Base-by-base conservation (phyloP, 106 monocot genomes). In the Dendrobium nobile region DNA sequence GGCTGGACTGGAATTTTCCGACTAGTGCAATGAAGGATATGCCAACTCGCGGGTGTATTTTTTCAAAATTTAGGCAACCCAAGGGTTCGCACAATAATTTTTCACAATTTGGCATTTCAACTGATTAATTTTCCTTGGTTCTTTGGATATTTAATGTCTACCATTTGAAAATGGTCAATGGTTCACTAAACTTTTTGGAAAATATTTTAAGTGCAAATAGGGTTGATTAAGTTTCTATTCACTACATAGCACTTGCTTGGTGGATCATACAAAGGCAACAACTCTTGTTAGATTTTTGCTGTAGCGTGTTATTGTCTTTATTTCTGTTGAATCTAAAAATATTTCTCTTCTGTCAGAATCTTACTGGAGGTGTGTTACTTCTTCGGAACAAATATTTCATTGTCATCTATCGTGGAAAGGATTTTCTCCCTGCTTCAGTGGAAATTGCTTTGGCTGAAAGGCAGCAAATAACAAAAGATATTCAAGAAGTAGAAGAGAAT, bases 361-460 rank as follows among this genome's bases (percentile, higher is more conserved):
- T 99, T 74, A 99, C 95, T 65, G 99, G 99, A 77, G 99, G 99
- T 54, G 84, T 84, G 19, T 91, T 99, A 72, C 90, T 99, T 80
- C 95, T 88, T 44, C 86, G 95, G 51, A 99, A 99, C 84, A 99
- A 95, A 80, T 99, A 83, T 80, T 99, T 91, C 77, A 99, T 99
- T 85, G 93, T 99, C 77, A 93, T 99, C 67, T 99, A 99, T 80
- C 95, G 99, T 67, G 99, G 99, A 28, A 99, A 99, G 78, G 99
- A 99, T 84, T 99, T 95, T 79, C 88, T 99, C 78, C 95, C 99
- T 70, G 73, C 91, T 22, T 77, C 88, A 84, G 95, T 99, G 15
- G 91, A 93, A 4, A 75, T 77, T 84, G 88, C 84, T 83, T 88
- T 99, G 84, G 91, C 91, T 72, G 95, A 99, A 93, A 91, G 99